Percentiles rank a stretch among this genome's conserved stretches.
These are phyloP conservation scores for Candida golubevii DNA, from an alignment of 805 yeast species.

Conservation along the genomic window DNA sequence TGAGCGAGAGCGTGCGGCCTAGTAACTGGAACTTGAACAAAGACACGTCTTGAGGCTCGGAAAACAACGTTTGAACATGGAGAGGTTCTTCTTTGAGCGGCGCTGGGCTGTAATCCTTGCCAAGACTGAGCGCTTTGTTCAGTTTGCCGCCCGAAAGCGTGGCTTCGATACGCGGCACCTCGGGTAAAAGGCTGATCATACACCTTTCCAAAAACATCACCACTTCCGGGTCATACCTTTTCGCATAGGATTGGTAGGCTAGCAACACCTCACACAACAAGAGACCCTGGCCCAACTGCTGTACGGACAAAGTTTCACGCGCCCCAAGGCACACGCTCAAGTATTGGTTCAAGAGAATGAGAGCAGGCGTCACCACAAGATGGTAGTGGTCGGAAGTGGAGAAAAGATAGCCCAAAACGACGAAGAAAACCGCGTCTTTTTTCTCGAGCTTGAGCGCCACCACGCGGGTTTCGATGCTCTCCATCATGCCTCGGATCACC, in stretches of 20 bases:
- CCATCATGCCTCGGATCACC: slow-evolving; percentile 54
- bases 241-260: slow-evolving; percentile 74
- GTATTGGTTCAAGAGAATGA: slow-evolving; percentile 66
- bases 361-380: slow-evolving; percentile 80
- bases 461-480: slow-evolving; percentile 52
- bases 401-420: slow-evolving; percentile 69
- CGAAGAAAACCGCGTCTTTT: slow-evolving; percentile 61
- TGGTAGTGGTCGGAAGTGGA: slow-evolving; percentile 97
- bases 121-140: slow-evolving; percentile 12
- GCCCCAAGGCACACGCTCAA: slow-evolving; percentile 32
- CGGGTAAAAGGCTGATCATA: slow-evolving; percentile 42
- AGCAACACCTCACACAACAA: slow-evolving; percentile 61
- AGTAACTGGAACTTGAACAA: slow-evolving; percentile 29
- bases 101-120: slow-evolving; percentile 15
- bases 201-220: slow-evolving; percentile 53
- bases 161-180: slow-evolving; percentile 21
- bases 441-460: slow-evolving; percentile 17
- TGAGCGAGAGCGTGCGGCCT: slow-evolving; percentile 26
- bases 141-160: slow-evolving; percentile 10
- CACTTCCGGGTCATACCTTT: slow-evolving; percentile 81
- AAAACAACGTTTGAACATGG: slow-evolving; percentile 11
- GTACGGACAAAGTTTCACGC: slow-evolving; percentile 22
- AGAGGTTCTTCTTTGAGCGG: slow-evolving; percentile 5
- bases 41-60: slow-evolving; percentile 6
- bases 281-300: slow-evolving; percentile 53